phyloP scores from a whole-genome alignment of 805 yeast genomes.

The Suhomyces vadensis region DNA sequence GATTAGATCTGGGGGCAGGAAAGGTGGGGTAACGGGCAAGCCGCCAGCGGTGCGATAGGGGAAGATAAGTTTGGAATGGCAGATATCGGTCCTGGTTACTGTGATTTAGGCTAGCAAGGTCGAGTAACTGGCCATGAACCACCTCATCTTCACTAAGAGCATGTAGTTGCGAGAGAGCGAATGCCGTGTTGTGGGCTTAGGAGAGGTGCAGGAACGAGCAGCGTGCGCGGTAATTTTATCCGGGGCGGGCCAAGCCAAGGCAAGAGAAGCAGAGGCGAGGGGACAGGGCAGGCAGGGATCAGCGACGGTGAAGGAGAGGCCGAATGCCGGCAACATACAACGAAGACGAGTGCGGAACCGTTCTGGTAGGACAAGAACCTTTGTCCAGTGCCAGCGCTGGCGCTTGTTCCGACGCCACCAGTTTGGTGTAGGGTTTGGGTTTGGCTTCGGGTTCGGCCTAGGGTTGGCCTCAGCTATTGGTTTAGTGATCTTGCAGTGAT shows the following conservation, averaged over 20 bases:
- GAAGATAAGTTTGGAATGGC: not conserved
- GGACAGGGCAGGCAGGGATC: too few species aligned
- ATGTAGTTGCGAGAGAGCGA: slow-evolving; percentile 5
- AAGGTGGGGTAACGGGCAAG: not conserved
- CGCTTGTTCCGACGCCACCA: too few species aligned
- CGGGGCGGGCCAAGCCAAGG: slow-evolving; percentile 1
- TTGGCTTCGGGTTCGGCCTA: too few species aligned
- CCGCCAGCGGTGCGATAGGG: not conserved
- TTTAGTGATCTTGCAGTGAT: too few species aligned
- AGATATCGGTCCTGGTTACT: not conserved
- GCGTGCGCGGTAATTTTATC: not conserved
- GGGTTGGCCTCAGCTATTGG: too few species aligned
- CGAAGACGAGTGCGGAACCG: too few species aligned
- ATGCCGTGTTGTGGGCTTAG: not conserved
- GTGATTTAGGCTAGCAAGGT: not conserved
- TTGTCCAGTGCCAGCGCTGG: too few species aligned
- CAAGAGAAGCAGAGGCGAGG: not conserved
- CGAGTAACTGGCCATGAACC: not conserved
- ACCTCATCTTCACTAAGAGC: slow-evolving; percentile 3
- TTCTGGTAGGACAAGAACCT: too few species aligned
- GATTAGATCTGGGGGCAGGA: not conserved
- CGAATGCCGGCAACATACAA: too few species aligned
- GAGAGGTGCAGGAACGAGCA: not conserved
- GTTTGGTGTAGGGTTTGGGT: too few species aligned
- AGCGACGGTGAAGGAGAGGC: too few species aligned